Percentiles rank a stretch among this genome's conserved stretches.
Conservation (phyloP, 139 green algal species). For the Coccomyxa sp. region DNA sequence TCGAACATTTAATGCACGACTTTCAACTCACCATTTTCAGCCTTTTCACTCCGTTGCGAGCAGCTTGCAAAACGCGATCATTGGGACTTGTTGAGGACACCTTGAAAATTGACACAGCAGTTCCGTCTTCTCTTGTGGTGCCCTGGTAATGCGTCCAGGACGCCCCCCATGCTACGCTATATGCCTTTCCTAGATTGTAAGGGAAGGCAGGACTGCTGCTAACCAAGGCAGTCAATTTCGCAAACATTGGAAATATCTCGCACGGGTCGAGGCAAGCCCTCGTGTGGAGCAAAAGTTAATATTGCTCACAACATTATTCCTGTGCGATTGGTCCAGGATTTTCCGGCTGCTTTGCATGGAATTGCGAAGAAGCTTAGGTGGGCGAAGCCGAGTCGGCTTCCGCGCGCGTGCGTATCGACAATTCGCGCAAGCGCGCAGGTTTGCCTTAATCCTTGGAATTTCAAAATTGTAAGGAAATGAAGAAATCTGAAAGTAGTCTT, state of each 20-base stretch:
- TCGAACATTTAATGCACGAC: neutral
- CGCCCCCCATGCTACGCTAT: constrained; percentile 46
- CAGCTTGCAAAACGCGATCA: constrained; percentile 56
- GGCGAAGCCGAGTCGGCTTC: neutral
- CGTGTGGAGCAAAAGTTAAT: neutral
- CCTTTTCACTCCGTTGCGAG: constrained; percentile 75
- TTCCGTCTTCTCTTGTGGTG: constrained; percentile 59
- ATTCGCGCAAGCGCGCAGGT: neutral
- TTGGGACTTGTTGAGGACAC: constrained; percentile 42
- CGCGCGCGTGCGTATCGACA: neutral
- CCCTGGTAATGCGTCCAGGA: constrained; percentile 68
- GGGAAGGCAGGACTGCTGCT: constrained; percentile 51
- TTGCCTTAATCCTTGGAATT: too few species aligned
- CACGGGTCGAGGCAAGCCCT: neutral
- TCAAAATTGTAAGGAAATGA: too few species aligned
- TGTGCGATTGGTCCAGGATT: neutral
- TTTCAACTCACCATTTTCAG: constrained; percentile 25
- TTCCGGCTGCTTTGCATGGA: neutral
- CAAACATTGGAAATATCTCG: constrained; percentile 57
- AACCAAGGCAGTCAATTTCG: constrained; percentile 70
- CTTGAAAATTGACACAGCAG: constrained; percentile 72
- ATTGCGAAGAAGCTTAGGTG: neutral
- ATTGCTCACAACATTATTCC: neutral
- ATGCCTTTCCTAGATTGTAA: constrained; percentile 60
- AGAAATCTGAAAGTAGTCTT: too few species aligned